Base-by-base conservation (phyloP, 805 yeast genomes). In the Hanseniaspora guilliermondii region DNA sequence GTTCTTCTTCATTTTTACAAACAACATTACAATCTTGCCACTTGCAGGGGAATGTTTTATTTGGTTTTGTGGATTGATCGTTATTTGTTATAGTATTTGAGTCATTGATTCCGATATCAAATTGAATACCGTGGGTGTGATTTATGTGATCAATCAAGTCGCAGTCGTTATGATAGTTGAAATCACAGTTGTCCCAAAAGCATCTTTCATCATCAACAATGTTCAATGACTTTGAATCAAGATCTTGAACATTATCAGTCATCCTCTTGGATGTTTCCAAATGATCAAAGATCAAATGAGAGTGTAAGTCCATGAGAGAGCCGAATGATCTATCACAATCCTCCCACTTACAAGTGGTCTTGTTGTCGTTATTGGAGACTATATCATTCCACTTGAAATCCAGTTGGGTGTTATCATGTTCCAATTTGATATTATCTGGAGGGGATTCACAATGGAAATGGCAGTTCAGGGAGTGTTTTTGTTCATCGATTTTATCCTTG, bases 161-260 rank as follows among this genome's bases (percentile, higher is more conserved):
- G 32, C 78, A 70, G 47, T 82, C 62, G 60, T 79, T 80, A 17
- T 68, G 64, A 30, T 83, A 73, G 21, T 71, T 70, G 62, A 74
- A 85, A 42, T 75, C 69, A 73, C 96, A 88, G 53, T 80, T 74
- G 55, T 72, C 68, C 96, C 95, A 87, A 62, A 81, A 87, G 69
- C 96, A 88, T 2, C 49, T 49, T 40, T 49, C 52, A 4, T 53
- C 53, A 14, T 48, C 74, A 32, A 4, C 25, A 17, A 44, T 36
- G 24, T 38, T 21, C 49, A 9, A 6, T n/a, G 17, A 11, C 5
- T 33, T 36, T 19, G 30, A 30, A 14, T 7, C 19, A n/a, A 32
- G 16, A 14, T 17, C 27, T 17, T 17, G 36, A 17, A 27, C 21
- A 24, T 45, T 12, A 4, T n/a, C 46, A 36, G 25, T 39, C 17